These are phyloP conservation scores for Puccinia hordei DNA, from an alignment of 1,284 basidiomycete species.

Conservation along the genomic window DNA sequence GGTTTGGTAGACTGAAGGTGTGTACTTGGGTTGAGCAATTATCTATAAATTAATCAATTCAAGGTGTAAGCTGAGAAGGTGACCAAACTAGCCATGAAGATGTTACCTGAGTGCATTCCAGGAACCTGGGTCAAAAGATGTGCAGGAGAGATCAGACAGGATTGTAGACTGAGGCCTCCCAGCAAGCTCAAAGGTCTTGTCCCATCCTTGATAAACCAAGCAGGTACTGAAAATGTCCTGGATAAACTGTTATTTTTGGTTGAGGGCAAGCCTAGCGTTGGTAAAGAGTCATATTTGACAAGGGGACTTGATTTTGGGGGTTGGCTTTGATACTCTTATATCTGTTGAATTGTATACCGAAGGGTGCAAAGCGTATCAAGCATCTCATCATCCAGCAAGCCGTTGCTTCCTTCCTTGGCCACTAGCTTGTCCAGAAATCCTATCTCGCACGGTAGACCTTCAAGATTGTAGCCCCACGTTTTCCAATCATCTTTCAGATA, in stretches of 20 bases:
- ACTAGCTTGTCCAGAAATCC: not conserved
- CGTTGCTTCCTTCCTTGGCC: not conserved
- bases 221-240: not conserved
- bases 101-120: not conserved
- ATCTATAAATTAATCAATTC: not conserved
- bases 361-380: conserved; percentile 2
- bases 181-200: not conserved
- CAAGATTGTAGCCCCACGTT: conserved; percentile 1
- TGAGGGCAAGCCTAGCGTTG: not conserved
- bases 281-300: not conserved
- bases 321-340: not conserved
- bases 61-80: not conserved
- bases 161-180: not conserved
- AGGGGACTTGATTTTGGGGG: not conserved
- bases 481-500: too few relatives aligned
- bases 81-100: not conserved
- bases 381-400: conserved; percentile 4
- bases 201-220: not conserved
- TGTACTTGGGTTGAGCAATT: not conserved
- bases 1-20: not conserved
- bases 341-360: not conserved
- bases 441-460: not conserved
- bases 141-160: not conserved
- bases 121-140: not conserved
- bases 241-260: not conserved